A percentile compares a stretch with the other conserved stretches of the same genome.
Conservation (phyloP, 2,329 filamentous ascomycete genomes). For the Ascochyta rabiei region DNA sequence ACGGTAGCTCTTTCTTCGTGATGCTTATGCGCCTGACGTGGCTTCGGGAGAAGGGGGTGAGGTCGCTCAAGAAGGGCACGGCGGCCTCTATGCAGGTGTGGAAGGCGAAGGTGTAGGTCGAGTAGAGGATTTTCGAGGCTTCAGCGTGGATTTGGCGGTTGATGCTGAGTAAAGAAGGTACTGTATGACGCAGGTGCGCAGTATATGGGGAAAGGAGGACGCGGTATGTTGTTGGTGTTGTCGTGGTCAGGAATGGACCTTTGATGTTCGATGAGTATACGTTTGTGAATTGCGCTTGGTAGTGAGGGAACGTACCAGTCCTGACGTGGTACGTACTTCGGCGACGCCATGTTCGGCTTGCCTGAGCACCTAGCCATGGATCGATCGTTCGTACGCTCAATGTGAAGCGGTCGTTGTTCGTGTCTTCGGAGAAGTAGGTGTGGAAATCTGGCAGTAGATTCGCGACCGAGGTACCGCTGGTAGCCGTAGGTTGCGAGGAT, state of each 20-base stretch:
- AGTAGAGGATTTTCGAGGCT: conserved; percentile 63
- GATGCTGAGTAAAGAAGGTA: conserved; percentile 36
- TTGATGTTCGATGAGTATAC: conserved; percentile 22
- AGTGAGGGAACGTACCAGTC: conserved; percentile 35
- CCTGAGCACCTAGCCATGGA: conserved; percentile 41
- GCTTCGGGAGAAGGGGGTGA: conserved; percentile 56
- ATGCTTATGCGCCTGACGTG: conserved; percentile 59
- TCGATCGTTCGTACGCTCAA: conserved; percentile 54
- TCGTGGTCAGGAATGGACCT: conserved; percentile 53
- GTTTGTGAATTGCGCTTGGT: conserved; percentile 5
- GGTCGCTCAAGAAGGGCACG: conserved; percentile 64
- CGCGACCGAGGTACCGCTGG: conserved; percentile 38
- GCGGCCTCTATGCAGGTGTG: conserved; percentile 65
- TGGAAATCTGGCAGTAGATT: conserved; percentile 50
- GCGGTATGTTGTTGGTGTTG: conserved; percentile 62
- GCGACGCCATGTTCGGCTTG: conserved; percentile 33
- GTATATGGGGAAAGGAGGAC: conserved; percentile 53
- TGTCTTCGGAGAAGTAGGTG: conserved; percentile 48
- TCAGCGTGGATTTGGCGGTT: conserved; percentile 58
- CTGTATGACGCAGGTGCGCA: conserved; percentile 53
- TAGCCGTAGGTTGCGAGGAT: conserved; percentile 39
- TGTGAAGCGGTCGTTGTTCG: conserved; percentile 40
- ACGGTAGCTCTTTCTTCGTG: conserved; percentile 61
- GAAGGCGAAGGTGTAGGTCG: conserved; percentile 64
- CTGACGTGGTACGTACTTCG: conserved; percentile 49